A percentile compares a stretch with the other conserved stretches of the same genome.
Evolutionary conservation across 306 rosid species (phyloP).

Genomic region (Casuarina cunninghamiana): DNA sequence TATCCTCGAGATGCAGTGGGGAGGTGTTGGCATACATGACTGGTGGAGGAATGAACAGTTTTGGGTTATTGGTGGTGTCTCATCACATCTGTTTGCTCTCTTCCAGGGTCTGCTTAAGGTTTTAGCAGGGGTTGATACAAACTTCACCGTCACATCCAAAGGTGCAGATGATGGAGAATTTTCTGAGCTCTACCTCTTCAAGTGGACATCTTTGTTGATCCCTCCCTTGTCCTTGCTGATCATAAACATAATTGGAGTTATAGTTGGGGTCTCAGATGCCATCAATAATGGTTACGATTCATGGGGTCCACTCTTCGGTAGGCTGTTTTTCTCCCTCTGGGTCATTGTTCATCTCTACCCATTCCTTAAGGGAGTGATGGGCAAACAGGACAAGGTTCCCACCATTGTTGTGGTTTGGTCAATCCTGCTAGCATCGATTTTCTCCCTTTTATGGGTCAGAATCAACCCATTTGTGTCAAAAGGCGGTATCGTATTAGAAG

Average conservation of each 20-base stretch:
- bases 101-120: conserved; percentile 93
- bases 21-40: conserved; percentile 85
- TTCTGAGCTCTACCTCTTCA: conserved; percentile 86
- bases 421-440: conserved; percentile 77
- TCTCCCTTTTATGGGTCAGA: conserved; percentile 82
- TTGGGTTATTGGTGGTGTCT: conserved; percentile 92
- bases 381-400: conserved; percentile 80
- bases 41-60: conserved; percentile 99
- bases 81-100: conserved; percentile 84
- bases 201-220: conserved; percentile 84
- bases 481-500: conserved; percentile 65
- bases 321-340: conserved; percentile 84
- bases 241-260: conserved; percentile 77
- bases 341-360: conserved; percentile 94
- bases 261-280: conserved; percentile 84
- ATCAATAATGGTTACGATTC: conserved; percentile 93
- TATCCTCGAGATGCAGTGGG: conserved; percentile 96
- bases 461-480: conserved; percentile 75
- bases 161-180: conserved; percentile 85
- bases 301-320: conserved; percentile 92
- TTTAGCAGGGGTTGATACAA: conserved; percentile 84
- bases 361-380: conserved; percentile 92
- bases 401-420: conserved; percentile 89
- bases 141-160: conserved; percentile 89
- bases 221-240: conserved; percentile 81